These are phyloP conservation scores for Amesomyces nigricolor DNA, from an alignment of 2,329 filamentous ascomycete species.

Conservation along the genomic window DNA sequence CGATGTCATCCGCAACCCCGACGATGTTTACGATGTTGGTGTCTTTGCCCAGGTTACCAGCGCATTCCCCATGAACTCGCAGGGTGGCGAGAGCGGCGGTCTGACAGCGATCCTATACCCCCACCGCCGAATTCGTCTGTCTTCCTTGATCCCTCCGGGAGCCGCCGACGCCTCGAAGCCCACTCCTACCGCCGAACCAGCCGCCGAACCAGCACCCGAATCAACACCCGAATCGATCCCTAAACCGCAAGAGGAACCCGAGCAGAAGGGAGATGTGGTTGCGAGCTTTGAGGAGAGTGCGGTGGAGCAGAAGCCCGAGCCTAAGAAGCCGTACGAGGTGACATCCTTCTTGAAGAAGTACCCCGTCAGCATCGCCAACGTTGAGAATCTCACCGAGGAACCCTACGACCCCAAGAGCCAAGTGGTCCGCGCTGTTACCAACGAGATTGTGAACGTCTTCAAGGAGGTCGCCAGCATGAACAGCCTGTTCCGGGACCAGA, in stretches of 20 bases:
- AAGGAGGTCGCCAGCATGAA: slow-evolving; percentile 95
- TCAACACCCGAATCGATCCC: slow-evolving; percentile 40
- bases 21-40: slow-evolving; percentile 92
- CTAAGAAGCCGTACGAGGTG: slow-evolving; percentile 65
- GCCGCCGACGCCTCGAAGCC: slow-evolving; percentile 46
- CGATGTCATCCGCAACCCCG: slow-evolving; percentile 82
- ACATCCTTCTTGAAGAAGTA: slow-evolving; percentile 89
- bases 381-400: slow-evolving; percentile 86
- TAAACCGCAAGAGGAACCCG: slow-evolving; percentile 49
- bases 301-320: slow-evolving; percentile 53
- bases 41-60: slow-evolving; percentile 98
- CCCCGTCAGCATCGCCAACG: slow-evolving; percentile 88
- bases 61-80: slow-evolving; percentile 62
- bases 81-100: slow-evolving; percentile 75
- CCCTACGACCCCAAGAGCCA: slow-evolving; percentile 85
- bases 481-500: slow-evolving; percentile 91
- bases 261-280: slow-evolving; percentile 79
- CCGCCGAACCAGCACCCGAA: slow-evolving; percentile 55
- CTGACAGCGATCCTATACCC: slow-evolving; percentile 94
- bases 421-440: slow-evolving; percentile 84
- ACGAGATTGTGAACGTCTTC: slow-evolving; percentile 98
- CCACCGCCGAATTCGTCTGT: slow-evolving; percentile 88
- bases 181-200: slow-evolving; percentile 43
- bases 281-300: slow-evolving; percentile 89
- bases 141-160: slow-evolving; percentile 68